Evolutionary conservation across 78 protist genomes (phyloP).

Genomic region (Dictyostelium intermedium): DNA sequence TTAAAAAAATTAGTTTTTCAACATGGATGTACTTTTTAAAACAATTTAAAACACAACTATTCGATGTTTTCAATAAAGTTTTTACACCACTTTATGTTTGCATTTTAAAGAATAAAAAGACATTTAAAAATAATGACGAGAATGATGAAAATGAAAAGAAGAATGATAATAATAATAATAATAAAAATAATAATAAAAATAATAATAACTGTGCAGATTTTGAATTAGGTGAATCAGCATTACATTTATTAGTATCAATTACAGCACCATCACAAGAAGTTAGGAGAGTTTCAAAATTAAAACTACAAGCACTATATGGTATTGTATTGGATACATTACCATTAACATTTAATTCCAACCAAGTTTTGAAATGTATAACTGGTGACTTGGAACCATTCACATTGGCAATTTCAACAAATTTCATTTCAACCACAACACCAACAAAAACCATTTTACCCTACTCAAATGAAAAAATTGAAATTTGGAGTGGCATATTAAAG

Average conservation of each 20-base stretch:
- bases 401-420: not conserved
- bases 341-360: not conserved
- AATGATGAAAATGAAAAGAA: not conserved
- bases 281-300: not conserved
- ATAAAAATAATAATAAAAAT: not conserved
- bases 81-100: not conserved
- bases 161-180: not conserved
- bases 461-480: constrained; percentile 21
- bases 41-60: not conserved
- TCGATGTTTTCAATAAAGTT: not conserved
- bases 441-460: not conserved
- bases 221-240: constrained; percentile 3
- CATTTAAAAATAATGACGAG: not conserved
- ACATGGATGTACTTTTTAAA: constrained; percentile 45
- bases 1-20: not conserved
- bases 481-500: constrained; percentile 35
- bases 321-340: not conserved
- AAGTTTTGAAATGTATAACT: not conserved
- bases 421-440: not conserved
- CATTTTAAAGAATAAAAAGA: not conserved
- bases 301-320: not conserved
- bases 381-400: not conserved
- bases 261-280: constrained; percentile 14
- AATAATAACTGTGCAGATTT: not conserved
- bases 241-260: not conserved